Percentiles rank a stretch among this genome's conserved stretches.
These are phyloP conservation scores for Boletus pseudo-olivaceus DNA, from an alignment of 768 basidiomycete species.

Conservation along the genomic window DNA sequence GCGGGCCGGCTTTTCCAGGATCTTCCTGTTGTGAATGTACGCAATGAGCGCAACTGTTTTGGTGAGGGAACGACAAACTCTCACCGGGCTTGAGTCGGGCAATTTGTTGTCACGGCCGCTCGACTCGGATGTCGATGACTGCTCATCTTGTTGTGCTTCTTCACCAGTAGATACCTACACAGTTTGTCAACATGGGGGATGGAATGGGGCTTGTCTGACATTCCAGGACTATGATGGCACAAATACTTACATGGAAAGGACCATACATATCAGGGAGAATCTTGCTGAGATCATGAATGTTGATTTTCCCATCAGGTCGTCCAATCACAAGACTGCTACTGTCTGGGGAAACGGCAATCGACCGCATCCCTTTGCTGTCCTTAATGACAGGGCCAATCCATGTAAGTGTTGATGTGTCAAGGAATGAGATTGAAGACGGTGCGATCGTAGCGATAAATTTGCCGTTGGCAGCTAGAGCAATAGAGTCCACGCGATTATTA, in stretches of 20 bases:
- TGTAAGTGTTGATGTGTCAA: background rate
- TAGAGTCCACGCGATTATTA: fast-evolving
- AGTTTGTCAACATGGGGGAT: background rate
- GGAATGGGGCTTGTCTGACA: background rate
- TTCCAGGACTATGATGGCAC: background rate
- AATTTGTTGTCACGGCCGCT: background rate
- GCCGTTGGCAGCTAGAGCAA: background rate
- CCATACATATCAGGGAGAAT: background rate
- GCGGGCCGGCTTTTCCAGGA: background rate
- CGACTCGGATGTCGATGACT: too few species aligned
- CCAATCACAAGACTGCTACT: background rate
- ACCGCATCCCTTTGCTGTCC: background rate
- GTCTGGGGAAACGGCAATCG: background rate
- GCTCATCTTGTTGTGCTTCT: too few species aligned
- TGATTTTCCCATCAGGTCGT: background rate
- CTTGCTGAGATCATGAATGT: background rate
- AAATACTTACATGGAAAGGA: background rate
- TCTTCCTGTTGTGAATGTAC: background rate
- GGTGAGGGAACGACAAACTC: background rate
- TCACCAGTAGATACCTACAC: background rate
- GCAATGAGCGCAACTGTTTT: background rate
- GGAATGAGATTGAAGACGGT: background rate
- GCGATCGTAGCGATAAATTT: background rate
- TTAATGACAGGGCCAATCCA: background rate
- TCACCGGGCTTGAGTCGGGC: background rate